Percentiles rank a stretch among this genome's conserved stretches.
Conservation (phyloP, 2,329 filamentous ascomycete genomes). For the Pseudogymnoascus destructans region DNA sequence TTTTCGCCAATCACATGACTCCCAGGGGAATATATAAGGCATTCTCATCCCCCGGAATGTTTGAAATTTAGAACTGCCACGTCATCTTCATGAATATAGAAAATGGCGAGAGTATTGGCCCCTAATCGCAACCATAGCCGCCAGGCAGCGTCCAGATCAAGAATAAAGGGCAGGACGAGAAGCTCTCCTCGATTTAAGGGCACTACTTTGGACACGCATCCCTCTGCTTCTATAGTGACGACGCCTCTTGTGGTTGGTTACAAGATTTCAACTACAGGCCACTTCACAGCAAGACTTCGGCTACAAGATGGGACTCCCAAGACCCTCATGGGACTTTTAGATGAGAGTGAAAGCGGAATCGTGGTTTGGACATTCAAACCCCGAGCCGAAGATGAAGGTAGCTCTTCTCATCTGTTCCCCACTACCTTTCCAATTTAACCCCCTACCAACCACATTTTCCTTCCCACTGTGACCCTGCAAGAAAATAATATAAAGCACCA, state of each 20-base stretch:
- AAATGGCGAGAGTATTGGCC: not conserved
- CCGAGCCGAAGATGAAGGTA: not conserved
- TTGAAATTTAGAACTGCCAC: not conserved
- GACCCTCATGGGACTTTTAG: not conserved
- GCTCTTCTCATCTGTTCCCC: too few relatives aligned
- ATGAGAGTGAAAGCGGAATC: not conserved
- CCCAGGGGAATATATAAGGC: too few relatives aligned
- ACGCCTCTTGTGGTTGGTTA: not conserved
- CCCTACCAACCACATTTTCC: too few relatives aligned
- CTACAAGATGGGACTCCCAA: not conserved
- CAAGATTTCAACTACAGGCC: not conserved
- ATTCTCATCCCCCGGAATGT: not conserved
- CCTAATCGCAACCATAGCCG: not conserved
- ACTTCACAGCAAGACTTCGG: not conserved
- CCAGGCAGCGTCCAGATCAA: not conserved
- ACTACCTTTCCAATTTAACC: too few relatives aligned
- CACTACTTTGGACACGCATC: not conserved
- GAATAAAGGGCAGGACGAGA: not conserved
- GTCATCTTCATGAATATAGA: not conserved
- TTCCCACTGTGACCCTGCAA: too few relatives aligned
- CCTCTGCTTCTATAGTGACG: not conserved
- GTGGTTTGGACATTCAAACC: not conserved
- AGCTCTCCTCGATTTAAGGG: not conserved
- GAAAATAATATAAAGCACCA: too few relatives aligned
- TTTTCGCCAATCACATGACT: too few relatives aligned